These are phyloP conservation scores for Acanthamoeba sp. DNA, from an alignment of 208 protist genomes.

Conservation along the genomic window DNA sequence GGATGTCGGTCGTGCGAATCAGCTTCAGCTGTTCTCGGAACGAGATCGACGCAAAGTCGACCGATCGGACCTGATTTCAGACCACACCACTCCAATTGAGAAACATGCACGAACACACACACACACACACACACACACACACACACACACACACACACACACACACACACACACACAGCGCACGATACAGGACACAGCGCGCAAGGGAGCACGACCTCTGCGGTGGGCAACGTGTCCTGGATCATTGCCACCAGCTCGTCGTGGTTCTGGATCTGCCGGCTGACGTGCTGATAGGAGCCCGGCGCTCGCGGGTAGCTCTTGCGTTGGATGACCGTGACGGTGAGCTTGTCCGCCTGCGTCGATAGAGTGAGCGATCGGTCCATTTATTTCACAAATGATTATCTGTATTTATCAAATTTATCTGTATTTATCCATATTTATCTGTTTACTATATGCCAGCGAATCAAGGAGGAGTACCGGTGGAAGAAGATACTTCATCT, in stretches of 20 bases:
- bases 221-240: neutral
- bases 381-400: no score
- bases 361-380: neutral
- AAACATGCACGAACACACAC: neutral
- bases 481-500: slow-evolving; percentile 10
- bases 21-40: slow-evolving; percentile 65
- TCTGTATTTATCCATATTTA: neutral
- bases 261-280: slow-evolving; percentile 47
- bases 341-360: slow-evolving; percentile 19
- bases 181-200: neutral
- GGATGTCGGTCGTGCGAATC: slow-evolving; percentile 68
- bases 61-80: neutral
- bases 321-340: slow-evolving; percentile 43
- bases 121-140: no score
- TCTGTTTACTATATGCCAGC: neutral
- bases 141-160: neutral
- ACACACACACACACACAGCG: neutral
- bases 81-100: neutral
- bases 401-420: neutral
- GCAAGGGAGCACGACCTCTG: neutral
- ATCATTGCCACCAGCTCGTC: slow-evolving; percentile 5
- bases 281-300: neutral
- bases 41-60: slow-evolving; percentile 33
- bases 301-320: slow-evolving; percentile 9
- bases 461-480: neutral